Conservation (phyloP, 768 basidiomycete species). For the Baorangia bicolor region DNA sequence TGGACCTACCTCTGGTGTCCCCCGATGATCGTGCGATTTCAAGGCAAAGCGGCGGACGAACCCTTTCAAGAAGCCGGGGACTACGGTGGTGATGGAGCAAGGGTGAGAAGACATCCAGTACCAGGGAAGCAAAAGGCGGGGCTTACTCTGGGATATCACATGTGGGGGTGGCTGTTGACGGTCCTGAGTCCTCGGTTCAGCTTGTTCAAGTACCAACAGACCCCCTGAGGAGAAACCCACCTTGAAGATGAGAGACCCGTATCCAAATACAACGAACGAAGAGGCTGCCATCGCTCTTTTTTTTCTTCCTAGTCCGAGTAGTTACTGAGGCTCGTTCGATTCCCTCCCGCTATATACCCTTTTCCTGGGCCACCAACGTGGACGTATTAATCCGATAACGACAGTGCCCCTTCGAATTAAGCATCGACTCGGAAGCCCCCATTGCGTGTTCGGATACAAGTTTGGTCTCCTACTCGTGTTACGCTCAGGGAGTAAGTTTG, state of each 20-base stretch:
- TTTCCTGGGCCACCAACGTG: neutral
- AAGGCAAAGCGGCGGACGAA: constrained; percentile 90
- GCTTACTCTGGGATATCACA: constrained; percentile 61
- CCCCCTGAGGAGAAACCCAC: constrained; percentile 28
- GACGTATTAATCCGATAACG: neutral
- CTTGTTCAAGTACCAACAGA: neutral
- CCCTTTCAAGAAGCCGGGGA: constrained; percentile 82
- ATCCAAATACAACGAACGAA: constrained; percentile 81
- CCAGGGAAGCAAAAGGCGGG: too few species aligned
- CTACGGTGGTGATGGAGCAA: constrained; percentile 31
- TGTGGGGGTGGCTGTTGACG: constrained; percentile 75
- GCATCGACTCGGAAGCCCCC: neutral
- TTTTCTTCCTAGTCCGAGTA: neutral
- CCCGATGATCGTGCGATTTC: constrained; percentile 88
- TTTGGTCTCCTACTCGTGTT: neutral
- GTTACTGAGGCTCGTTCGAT: neutral
- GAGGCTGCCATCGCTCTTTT: constrained; percentile 6
- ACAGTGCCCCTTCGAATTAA: neutral
- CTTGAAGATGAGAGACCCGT: constrained; percentile 92
- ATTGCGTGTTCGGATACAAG: neutral
- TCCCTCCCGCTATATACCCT: constrained; percentile 1
- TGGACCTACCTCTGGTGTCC: constrained; percentile 68
- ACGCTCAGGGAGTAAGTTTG: neutral
- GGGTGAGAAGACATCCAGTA: neutral
- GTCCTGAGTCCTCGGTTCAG: neutral